Evolutionary conservation across 768 basidiomycete species (phyloP).

Genomic region (Sistotremastrum niveocremeum): DNA sequence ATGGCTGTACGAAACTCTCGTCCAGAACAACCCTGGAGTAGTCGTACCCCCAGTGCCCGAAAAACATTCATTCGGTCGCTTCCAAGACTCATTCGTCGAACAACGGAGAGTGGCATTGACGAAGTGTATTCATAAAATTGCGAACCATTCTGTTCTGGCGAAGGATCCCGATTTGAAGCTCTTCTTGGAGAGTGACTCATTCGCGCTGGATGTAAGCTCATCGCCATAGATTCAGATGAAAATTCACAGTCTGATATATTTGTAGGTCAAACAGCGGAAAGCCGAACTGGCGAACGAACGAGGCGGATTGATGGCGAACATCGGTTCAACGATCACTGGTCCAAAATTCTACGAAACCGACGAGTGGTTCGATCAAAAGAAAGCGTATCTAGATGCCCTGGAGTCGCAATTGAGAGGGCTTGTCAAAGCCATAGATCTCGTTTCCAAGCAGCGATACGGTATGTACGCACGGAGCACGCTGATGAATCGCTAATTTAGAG

Average conservation of each 20-base stretch:
- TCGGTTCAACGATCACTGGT: conserved; percentile 68
- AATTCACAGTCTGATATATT: conserved; percentile 1
- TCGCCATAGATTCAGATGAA: no score
- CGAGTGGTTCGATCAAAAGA: conserved; percentile 93
- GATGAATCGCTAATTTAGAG: neutral
- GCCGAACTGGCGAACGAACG: conserved; percentile 63
- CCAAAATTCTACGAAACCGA: conserved; percentile 82
- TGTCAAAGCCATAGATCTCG: conserved; percentile 73
- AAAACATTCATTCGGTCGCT: conserved; percentile 87
- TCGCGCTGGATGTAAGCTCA: conserved; percentile 78
- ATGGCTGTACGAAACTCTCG: conserved; percentile 87
- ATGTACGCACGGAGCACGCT: conserved; percentile 6
- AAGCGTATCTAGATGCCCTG: conserved; percentile 71
- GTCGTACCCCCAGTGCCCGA: conserved; percentile 95
- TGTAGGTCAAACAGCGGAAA: conserved; percentile 78
- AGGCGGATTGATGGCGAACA: conserved; percentile 70
- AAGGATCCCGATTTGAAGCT: conserved; percentile 80
- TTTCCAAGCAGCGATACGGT: conserved; percentile 77
- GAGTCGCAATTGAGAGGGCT: conserved; percentile 81
- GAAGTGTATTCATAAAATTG: conserved; percentile 85
- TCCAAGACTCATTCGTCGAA: conserved; percentile 83
- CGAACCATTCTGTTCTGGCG: conserved; percentile 79
- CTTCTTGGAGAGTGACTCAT: conserved; percentile 89
- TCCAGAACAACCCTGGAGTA: conserved; percentile 87
- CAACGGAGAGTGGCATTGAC: conserved; percentile 76